Conservation (phyloP, 2,329 filamentous ascomycete genomes). For the Talaromyces albobiverticillius region DNA sequence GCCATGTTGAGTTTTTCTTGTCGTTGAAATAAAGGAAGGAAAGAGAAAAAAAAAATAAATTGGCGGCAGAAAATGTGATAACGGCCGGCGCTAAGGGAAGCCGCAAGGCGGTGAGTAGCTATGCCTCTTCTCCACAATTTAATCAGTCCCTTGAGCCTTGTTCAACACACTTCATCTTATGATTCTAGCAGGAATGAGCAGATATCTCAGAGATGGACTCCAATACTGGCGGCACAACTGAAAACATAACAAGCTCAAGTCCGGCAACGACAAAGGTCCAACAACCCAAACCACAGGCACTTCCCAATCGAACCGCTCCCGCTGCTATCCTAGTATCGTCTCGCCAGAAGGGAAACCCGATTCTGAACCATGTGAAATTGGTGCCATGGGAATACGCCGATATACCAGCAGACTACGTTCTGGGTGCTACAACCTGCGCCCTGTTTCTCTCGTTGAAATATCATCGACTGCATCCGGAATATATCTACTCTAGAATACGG, state of each 20-base stretch:
- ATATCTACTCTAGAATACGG: conserved; percentile 91
- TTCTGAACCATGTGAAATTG: conserved; percentile 76
- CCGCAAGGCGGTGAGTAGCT: conserved; percentile 22
- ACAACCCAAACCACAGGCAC: conserved; percentile 84
- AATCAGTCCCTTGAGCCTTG: background rate
- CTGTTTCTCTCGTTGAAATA: conserved; percentile 95
- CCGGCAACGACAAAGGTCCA: conserved; percentile 57
- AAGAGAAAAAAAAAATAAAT: conserved; percentile 23
- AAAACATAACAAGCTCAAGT: background rate
- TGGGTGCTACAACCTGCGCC: conserved; percentile 83
- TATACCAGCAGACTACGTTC: conserved; percentile 89
- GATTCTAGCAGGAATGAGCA: background rate
- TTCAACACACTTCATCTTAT: background rate
- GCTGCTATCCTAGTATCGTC: conserved; percentile 86
- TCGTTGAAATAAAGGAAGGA: background rate
- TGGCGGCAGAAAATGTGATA: conserved; percentile 31
- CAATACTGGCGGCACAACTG: background rate
- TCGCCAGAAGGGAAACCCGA: conserved; percentile 91
- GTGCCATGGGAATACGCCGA: conserved; percentile 96
- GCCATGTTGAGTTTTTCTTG: conserved; percentile 24
- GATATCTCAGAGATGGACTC: background rate
- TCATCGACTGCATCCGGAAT: conserved; percentile 94
- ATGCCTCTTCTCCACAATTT: background rate
- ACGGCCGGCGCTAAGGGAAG: background rate
- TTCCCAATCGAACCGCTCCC: conserved; percentile 64